phyloP scores from a whole-genome alignment of 768 basidiomycete genomes.

The Hericium alpestre region DNA sequence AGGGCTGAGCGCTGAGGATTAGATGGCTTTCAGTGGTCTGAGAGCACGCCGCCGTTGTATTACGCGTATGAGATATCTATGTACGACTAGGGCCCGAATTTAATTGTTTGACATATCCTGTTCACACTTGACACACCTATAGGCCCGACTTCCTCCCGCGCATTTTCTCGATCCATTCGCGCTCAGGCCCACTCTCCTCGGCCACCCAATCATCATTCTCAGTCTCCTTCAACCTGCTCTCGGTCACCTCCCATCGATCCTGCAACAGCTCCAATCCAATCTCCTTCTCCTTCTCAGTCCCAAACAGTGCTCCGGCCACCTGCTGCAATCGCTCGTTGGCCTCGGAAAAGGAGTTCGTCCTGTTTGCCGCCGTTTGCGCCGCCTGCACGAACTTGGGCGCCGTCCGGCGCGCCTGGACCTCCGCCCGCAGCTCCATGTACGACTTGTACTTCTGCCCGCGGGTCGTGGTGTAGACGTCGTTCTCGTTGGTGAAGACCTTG shows the following conservation, averaged over 20 bases:
- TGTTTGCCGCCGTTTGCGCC: background rate
- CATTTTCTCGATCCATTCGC: too few relatives aligned
- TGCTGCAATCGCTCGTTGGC: slow-evolving; percentile 3
- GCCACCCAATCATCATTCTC: slow-evolving; percentile 1
- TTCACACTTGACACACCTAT: too few relatives aligned
- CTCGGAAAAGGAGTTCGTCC: background rate
- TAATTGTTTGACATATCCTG: too few relatives aligned
- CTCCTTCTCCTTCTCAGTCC: slow-evolving; percentile 6
- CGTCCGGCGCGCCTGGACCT: slow-evolving; percentile 11
- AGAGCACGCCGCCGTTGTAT: too few relatives aligned
- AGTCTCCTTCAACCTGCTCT: slow-evolving; percentile 7
- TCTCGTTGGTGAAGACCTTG: slow-evolving; percentile 35
- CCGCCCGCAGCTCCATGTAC: slow-evolving; percentile 9
- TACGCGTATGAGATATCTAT: too few relatives aligned
- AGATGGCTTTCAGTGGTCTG: too few relatives aligned
- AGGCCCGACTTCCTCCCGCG: too few relatives aligned
- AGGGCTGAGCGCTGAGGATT: too few relatives aligned
- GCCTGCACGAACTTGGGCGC: slow-evolving; percentile 7
- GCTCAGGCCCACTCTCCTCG: too few relatives aligned
- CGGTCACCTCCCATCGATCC: slow-evolving; percentile 11
- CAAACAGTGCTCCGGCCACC: slow-evolving; percentile 12
- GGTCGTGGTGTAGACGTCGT: background rate
- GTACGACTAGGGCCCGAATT: too few relatives aligned
- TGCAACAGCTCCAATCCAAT: slow-evolving; percentile 11
- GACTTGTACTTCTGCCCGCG: slow-evolving; percentile 7